Percentiles rank a stretch among this genome's conserved stretches.
These are phyloP conservation scores for Pichia scutulata DNA, from an alignment of 805 yeast species.

Conservation along the genomic window DNA sequence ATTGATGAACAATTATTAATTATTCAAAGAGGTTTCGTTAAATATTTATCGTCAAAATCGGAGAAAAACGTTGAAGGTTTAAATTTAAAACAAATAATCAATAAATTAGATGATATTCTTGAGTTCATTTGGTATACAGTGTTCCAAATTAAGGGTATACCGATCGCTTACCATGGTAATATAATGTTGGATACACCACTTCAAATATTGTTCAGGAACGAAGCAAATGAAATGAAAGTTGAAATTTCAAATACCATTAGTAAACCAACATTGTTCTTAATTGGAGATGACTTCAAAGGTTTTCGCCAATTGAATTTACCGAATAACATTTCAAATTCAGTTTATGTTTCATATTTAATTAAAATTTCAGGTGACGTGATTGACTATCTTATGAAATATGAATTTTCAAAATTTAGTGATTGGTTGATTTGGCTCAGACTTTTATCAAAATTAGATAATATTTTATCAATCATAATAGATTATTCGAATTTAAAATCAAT, in stretches of 20 bases:
- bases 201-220: not conserved
- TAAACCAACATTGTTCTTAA: not conserved
- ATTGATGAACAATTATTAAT: constrained; percentile 46
- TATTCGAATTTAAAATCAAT: constrained; percentile 7
- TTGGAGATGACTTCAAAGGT: not conserved
- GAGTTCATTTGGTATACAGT: constrained; percentile 60
- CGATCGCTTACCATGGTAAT: constrained; percentile 22
- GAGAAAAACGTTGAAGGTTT: constrained; percentile 14
- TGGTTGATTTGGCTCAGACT: constrained; percentile 18
- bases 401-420: constrained; percentile 17
- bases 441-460: constrained; percentile 25
- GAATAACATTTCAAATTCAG: constrained; percentile 19
- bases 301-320: constrained; percentile 2
- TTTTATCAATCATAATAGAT: constrained; percentile 26
- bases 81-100: constrained; percentile 29
- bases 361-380: constrained; percentile 59
- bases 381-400: constrained; percentile 45
- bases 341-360: constrained; percentile 57
- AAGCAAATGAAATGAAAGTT: not conserved
- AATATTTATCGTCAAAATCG: constrained; percentile 26
- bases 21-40: constrained; percentile 47
- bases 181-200: constrained; percentile 3
- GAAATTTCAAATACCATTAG: not conserved
- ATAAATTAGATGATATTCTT: constrained; percentile 41
- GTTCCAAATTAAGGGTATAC: constrained; percentile 24